Percentiles rank a stretch among this genome's conserved stretches.
Conservation (phyloP, 1,139 yeast species). For the Insectozyma bohioensis region DNA sequence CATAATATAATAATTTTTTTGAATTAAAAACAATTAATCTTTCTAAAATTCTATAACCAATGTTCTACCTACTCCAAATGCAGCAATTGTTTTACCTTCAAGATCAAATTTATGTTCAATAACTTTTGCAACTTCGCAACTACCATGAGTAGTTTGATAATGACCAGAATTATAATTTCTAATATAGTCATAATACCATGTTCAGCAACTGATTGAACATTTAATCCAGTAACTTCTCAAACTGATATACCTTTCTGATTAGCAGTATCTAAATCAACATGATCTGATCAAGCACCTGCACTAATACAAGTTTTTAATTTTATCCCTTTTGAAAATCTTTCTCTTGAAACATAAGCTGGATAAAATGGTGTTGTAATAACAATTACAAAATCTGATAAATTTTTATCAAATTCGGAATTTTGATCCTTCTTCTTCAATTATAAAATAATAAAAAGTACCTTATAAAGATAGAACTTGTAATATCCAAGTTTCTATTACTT, state of each 20-base stretch:
- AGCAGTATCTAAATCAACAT: constrained; percentile 73
- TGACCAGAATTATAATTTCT: constrained; percentile 82
- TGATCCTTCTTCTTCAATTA: constrained; percentile 57
- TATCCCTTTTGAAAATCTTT: constrained; percentile 68
- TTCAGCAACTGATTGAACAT: constrained; percentile 79
- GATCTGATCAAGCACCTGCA: constrained; percentile 88
- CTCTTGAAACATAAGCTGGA: constrained; percentile 73
- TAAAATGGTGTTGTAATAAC: constrained; percentile 83
- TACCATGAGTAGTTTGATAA: constrained; percentile 57
- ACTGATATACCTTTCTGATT: constrained; percentile 64
- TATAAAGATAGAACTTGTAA: no score
- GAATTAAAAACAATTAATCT: constrained; percentile 74
- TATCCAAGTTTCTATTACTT: no score
- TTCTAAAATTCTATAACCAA: constrained; percentile 75
- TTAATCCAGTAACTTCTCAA: constrained; percentile 80
- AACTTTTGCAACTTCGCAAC: constrained; percentile 79
- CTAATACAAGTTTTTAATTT: constrained; percentile 72
- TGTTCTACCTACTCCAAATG: constrained; percentile 85
- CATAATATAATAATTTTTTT: constrained; percentile 70
- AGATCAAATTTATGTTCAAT: constrained; percentile 74
- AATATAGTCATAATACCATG: constrained; percentile 78
- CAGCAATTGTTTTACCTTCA: constrained; percentile 73
- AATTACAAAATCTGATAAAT: constrained; percentile 50
- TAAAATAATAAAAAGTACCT: no score
- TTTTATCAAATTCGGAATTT: constrained; percentile 9